Conservation (phyloP, 371 early-diverging fungal species). For the Mucor plumbeus region DNA sequence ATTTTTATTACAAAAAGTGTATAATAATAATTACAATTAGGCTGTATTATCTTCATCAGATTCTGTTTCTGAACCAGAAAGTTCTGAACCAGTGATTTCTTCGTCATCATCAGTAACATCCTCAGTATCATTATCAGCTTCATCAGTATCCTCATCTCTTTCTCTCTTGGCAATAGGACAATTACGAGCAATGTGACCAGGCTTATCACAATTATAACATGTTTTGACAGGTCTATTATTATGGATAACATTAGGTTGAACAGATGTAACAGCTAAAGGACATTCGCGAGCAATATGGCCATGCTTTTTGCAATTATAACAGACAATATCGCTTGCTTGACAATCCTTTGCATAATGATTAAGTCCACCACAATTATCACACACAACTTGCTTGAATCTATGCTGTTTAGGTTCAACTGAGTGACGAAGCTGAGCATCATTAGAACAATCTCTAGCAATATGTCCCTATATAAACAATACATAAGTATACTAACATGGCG, state of each 20-base stretch:
- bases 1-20: not conserved
- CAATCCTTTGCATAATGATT: conserved; percentile 73
- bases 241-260: not conserved
- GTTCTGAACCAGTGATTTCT: conserved; percentile 4
- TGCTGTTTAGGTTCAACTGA: not conserved
- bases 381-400: conserved; percentile 45
- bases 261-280: conserved; percentile 11
- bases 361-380: conserved; percentile 62
- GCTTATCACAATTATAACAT: conserved; percentile 62
- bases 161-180: conserved; percentile 44
- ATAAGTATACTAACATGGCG: not conserved
- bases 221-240: conserved; percentile 33
- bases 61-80: conserved; percentile 10
- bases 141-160: conserved; percentile 27
- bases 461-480: conserved; percentile 55
- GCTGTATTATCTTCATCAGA: not conserved
- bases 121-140: conserved; percentile 8
- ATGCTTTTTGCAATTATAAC: conserved; percentile 63
- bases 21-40: not conserved
- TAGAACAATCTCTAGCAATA: conserved; percentile 62
- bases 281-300: conserved; percentile 68
- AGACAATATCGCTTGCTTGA: conserved; percentile 61
- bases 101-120: conserved; percentile 5
- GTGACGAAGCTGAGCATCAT: conserved; percentile 32
- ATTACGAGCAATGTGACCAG: conserved; percentile 63